These are phyloP conservation scores for Arabidopsis thaliana DNA, from an alignment of 345 rosid genomes.

Conservation along the genomic window TAIR10.1 NC_003075.7:6796501-6797000, in stretches of 20 bases:
- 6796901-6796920: not conserved
- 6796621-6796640: conserved; percentile 17
- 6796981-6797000: not conserved
- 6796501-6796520: conserved; percentile 33
- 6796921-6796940: not conserved
- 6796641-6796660: conserved; percentile 11
- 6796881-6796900: not conserved
- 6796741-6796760: not conserved
- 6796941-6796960: not conserved
- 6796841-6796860: conserved; percentile 42
- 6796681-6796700: not conserved
- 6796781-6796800: conserved; percentile 46
- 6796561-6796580: conserved; percentile 40
- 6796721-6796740: conserved; percentile 34
- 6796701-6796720: conserved; percentile 7
- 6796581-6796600: conserved; percentile 35
- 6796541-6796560: conserved; percentile 33
- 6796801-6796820: conserved; percentile 44
- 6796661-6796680: conserved; percentile 8
- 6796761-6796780: conserved; percentile 42
- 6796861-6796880: conserved; percentile 3
- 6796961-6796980: too few species aligned
- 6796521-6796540: conserved; percentile 12
- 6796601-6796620: conserved; percentile 28
- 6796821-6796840: conserved; percentile 42